Conservation (phyloP, 805 yeast genomes). For the Clavispora santaluciae region DNA sequence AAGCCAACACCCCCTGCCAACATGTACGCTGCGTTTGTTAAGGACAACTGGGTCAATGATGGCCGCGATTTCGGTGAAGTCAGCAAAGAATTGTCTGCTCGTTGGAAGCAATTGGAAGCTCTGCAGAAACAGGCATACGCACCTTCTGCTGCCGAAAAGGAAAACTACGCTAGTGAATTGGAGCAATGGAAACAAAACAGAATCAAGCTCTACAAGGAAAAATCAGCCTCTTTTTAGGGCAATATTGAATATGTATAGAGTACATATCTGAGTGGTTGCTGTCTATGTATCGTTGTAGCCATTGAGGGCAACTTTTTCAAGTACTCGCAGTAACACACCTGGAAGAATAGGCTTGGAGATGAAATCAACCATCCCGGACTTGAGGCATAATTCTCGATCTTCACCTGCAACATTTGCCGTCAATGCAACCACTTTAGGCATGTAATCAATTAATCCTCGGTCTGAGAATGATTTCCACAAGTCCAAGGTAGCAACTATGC, state of each 20-base stretch:
- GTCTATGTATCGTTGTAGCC: not conserved
- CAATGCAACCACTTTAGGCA: constrained; percentile 43
- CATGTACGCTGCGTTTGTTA: constrained; percentile 28
- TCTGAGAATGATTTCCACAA: constrained; percentile 26
- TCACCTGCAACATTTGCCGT: constrained; percentile 54
- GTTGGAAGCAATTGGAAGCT: constrained; percentile 28
- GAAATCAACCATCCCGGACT: constrained; percentile 51
- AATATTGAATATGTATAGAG: not conserved
- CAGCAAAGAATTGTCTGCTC: constrained; percentile 20
- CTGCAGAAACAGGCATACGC: constrained; percentile 25
- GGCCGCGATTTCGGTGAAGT: constrained; percentile 22
- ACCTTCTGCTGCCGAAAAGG: constrained; percentile 16
- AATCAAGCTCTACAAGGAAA: constrained; percentile 16
- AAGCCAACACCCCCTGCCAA: constrained; percentile 31
- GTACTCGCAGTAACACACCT: constrained; percentile 34
- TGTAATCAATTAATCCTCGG: constrained; percentile 10
- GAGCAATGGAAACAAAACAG: constrained; percentile 30
- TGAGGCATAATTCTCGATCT: constrained; percentile 42
- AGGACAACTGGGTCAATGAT: constrained; percentile 21
- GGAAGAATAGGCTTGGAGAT: constrained; percentile 52
- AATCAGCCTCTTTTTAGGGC: constrained; percentile 1
- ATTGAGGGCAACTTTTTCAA: constrained; percentile 14
- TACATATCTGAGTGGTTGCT: not conserved
- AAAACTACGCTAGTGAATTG: constrained; percentile 17
- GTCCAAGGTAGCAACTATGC: constrained; percentile 45